Percentiles rank a stretch among this genome's conserved stretches.
phyloP scores from a whole-genome alignment of 306 rosid species.

The Prosopis cineraria region DNA sequence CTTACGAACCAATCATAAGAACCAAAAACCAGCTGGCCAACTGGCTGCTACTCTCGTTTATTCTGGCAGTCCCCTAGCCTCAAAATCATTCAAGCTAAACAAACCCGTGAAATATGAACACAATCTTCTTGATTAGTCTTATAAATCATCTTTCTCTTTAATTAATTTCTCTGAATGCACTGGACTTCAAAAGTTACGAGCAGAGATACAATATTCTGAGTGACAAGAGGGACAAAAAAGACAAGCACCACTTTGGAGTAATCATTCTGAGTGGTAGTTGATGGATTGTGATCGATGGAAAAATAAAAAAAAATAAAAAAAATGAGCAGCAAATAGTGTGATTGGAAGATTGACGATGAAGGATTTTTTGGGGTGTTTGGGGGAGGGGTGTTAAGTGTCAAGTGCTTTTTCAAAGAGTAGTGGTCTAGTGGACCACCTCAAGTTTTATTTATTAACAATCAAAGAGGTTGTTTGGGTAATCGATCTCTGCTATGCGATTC shows the following conservation, averaged over 20 bases:
- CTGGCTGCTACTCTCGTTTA: background rate
- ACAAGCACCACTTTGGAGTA: too few relatives aligned
- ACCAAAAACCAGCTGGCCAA: background rate
- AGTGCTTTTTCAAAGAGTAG: background rate
- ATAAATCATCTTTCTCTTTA: background rate
- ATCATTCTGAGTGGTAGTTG: background rate
- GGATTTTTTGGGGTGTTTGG: too few relatives aligned
- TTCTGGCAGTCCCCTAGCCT: background rate
- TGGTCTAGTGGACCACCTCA: constrained; percentile 41
- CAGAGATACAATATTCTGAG: background rate
- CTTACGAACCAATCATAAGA: constrained; percentile 26
- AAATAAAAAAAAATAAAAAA: too few relatives aligned
- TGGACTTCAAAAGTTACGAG: background rate
- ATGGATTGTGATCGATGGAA: background rate
- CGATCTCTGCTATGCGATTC: constrained; percentile 19
- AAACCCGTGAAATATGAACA: background rate
- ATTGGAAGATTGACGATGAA: background rate
- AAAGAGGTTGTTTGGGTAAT: constrained; percentile 34
- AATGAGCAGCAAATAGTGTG: background rate
- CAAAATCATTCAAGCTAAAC: background rate
- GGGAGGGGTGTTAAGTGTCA: background rate
- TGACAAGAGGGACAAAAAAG: too few relatives aligned
- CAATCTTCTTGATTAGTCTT: background rate
- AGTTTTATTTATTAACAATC: background rate
- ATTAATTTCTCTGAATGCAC: background rate